Base-by-base conservation (phyloP, 1,284 basidiomycete genomes). In the Heterobasidion annosum region DNA sequence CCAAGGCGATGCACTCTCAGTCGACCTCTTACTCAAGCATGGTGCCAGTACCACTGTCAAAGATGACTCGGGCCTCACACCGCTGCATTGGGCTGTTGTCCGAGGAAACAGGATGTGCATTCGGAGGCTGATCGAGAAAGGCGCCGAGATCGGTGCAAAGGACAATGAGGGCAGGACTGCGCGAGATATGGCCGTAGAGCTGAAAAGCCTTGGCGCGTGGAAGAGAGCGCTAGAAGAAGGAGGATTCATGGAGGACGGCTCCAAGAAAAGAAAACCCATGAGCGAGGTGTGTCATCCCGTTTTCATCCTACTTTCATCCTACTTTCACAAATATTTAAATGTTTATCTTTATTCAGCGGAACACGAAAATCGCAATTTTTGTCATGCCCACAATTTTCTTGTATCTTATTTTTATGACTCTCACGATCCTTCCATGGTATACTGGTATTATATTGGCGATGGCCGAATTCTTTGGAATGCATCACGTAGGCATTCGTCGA, bases 31-130 rank as follows among this genome's bases (percentile, higher is more conserved):
- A 16, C 78, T 99, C 52, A 83, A 87, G 55, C 91, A 96, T 61
- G 93, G 93, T 8, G 93, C 95, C 2, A 88, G 83, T 54, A 76
- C 88, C 1, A 82, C 83, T 58, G 71, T 85, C 4, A 78, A 78
- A 43, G 97, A 99, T 66, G 85, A 91, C 58, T 71, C 81, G 0
- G 94, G 94, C 0, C 77, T 99, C 53, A 84, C 93, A 0, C 93
- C 97, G 0, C 76, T 99, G 51, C 97, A 99, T 67, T 99, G 97
- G 97, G 95, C 94, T 1, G 95, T 97, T n/a, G 96, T 99, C 10
- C 84, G 94, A 58, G 97, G 96, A 7, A 97, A 95, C 65, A 76
- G 88, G 53, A 73, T 82, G 46, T 93, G 92, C 65, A 96, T 99
- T 54, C 79, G 88, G 25, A 81, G 88, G 50, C 73, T 99, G 12